These are phyloP conservation scores for Neostapfia colusana DNA, from an alignment of 176 grass and related monocot genomes.

Conservation along the genomic window DNA sequence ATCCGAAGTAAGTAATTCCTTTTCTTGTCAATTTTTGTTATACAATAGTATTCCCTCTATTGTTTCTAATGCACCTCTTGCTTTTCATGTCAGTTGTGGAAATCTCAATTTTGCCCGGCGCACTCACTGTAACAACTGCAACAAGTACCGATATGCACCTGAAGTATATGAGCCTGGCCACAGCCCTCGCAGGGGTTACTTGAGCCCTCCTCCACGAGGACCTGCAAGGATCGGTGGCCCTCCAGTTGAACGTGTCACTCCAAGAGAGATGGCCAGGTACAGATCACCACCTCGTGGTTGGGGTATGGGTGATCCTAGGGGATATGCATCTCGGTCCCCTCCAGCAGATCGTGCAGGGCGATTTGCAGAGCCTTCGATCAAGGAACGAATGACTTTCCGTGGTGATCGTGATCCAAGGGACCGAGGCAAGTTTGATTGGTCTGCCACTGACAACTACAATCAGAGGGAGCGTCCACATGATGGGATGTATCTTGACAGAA, in stretches of 20 bases:
- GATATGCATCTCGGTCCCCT: constrained; percentile 50
- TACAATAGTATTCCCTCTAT: not conserved
- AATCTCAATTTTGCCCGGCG: constrained; percentile 97
- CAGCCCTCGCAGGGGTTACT: constrained; percentile 55
- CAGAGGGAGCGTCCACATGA: constrained; percentile 43
- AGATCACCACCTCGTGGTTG: constrained; percentile 50
- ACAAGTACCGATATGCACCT: constrained; percentile 55
- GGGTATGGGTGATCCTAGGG: constrained; percentile 48
- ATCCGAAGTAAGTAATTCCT: constrained; percentile 54
- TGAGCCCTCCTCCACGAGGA: constrained; percentile 43
- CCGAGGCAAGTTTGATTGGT: constrained; percentile 52
- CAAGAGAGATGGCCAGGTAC: constrained; percentile 57
- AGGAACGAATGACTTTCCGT: constrained; percentile 49
- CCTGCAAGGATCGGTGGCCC: constrained; percentile 57
- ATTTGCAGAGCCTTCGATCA: constrained; percentile 42
- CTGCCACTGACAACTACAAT: constrained; percentile 44
- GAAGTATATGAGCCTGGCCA: constrained; percentile 44
- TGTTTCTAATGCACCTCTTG: constrained; percentile 32
- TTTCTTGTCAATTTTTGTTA: not conserved
- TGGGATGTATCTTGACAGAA: constrained; percentile 49
- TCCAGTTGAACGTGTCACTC: constrained; percentile 37
- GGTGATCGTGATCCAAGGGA: constrained; percentile 50
- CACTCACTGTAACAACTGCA: constrained; percentile 90
- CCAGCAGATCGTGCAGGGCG: constrained; percentile 39
- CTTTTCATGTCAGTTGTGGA: constrained; percentile 67